Conservation (phyloP, 352 stramenopile genomes). For the Globisporangium radiosum region DNA sequence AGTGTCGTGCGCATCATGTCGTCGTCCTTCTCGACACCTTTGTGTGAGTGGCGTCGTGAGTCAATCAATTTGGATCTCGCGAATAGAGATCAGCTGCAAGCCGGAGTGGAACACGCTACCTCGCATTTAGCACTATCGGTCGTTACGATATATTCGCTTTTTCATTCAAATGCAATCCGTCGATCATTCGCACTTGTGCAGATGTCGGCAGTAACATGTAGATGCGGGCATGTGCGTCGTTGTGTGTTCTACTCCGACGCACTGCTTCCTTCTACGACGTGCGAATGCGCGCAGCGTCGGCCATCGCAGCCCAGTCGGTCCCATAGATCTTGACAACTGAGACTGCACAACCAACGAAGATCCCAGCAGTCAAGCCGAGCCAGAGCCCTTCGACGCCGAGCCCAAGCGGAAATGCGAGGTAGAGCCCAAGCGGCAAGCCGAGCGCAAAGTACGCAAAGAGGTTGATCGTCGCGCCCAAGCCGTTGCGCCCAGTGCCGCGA, state of each 20-base stretch:
- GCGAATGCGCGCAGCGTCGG: slow-evolving; percentile 41
- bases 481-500: slow-evolving; percentile 53
- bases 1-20: too few species aligned
- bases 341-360: slow-evolving; percentile 43
- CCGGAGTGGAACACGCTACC: not conserved
- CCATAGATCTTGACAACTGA: slow-evolving; percentile 56
- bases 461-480: slow-evolving; percentile 53
- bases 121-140: not conserved
- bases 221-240: too few species aligned
- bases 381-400: slow-evolving; percentile 71
- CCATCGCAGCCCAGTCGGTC: slow-evolving; percentile 53
- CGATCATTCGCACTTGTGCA: too few species aligned
- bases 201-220: too few species aligned
- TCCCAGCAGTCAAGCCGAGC: slow-evolving; percentile 52
- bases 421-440: slow-evolving; percentile 52
- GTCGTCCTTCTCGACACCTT: not conserved
- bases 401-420: slow-evolving; percentile 50
- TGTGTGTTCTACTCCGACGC: too few species aligned
- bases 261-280: slow-evolving; percentile 8
- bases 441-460: slow-evolving; percentile 64
- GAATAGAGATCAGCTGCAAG: too few species aligned
- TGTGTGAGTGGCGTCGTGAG: not conserved
- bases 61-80: not conserved
- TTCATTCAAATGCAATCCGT: too few species aligned
- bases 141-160: too few species aligned